These are phyloP conservation scores for Penicillium sp. DNA, from an alignment of 2,329 filamentous ascomycete genomes.

Conservation along the genomic window DNA sequence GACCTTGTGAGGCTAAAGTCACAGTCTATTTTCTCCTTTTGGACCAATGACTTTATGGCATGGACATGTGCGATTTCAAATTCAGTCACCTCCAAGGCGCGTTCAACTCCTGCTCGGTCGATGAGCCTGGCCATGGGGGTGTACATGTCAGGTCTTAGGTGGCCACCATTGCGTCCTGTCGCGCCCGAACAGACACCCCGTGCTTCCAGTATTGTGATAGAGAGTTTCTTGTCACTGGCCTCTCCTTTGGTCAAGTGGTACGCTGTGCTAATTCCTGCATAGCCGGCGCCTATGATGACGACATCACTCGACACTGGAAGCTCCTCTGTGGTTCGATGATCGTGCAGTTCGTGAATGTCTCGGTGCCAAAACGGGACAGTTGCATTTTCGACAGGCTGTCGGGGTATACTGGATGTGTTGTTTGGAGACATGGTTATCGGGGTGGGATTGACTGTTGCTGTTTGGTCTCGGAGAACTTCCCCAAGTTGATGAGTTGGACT, in stretches of 20 bases:
- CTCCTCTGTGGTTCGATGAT: slow-evolving; percentile 41
- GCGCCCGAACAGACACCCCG: slow-evolving; percentile 46
- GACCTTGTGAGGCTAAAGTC: slow-evolving; percentile 46
- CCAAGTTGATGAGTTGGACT: neutral
- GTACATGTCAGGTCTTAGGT: slow-evolving; percentile 47
- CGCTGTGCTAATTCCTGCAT: slow-evolving; percentile 46
- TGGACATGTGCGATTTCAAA: slow-evolving; percentile 47
- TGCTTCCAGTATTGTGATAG: slow-evolving; percentile 45
- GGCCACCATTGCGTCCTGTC: slow-evolving; percentile 49
- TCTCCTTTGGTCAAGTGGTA: slow-evolving; percentile 42
- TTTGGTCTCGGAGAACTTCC: neutral
- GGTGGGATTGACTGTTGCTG: neutral
- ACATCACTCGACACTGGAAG: slow-evolving; percentile 47
- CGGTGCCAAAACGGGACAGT: slow-evolving; percentile 39
- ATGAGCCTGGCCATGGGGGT: slow-evolving; percentile 41
- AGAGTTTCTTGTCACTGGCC: slow-evolving; percentile 19
- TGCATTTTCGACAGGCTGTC: neutral
- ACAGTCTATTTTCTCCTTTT: slow-evolving; percentile 47
- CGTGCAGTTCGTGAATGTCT: slow-evolving; percentile 40
- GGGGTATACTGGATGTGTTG: neutral
- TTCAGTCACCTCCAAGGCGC: slow-evolving; percentile 39
- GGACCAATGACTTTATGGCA: slow-evolving; percentile 44
- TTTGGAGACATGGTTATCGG: neutral
- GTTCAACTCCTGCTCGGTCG: slow-evolving; percentile 34
- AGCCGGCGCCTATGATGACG: slow-evolving; percentile 51